Evolutionary conservation across 106 monocot species (phyloP).

Genomic region (Phalaenopsis aphrodite): DNA sequence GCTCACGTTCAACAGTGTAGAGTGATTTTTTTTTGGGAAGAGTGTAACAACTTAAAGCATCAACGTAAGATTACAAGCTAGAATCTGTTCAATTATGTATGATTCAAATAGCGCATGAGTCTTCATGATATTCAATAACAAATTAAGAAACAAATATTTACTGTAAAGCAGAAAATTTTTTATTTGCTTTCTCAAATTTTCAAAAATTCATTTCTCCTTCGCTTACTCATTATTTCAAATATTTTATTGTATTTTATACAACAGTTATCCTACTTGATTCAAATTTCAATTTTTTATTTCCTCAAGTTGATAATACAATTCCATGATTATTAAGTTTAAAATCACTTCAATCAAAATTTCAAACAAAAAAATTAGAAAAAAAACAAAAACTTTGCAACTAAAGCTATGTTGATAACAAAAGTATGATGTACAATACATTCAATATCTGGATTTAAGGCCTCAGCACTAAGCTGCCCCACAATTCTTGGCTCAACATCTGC

Average conservation of each 20-base stretch:
- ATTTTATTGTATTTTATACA: not conserved
- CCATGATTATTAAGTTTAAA: not conserved
- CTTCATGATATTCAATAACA: not conserved
- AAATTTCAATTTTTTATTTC: not conserved
- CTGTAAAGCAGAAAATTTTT: not conserved
- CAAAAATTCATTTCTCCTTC: not conserved
- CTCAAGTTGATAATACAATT: not conserved
- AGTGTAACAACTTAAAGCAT: not conserved
- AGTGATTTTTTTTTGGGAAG: not conserved
- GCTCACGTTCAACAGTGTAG: not conserved
- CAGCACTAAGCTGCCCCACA: constrained; percentile 72
- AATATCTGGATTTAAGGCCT: constrained; percentile 57
- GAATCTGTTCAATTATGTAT: not conserved
- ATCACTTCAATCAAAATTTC: not conserved
- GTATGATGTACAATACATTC: constrained; percentile 48
- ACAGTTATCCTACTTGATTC: not conserved
- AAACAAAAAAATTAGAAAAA: too few relatives aligned
- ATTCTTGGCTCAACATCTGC: constrained; percentile 96
- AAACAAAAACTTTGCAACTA: not conserved
- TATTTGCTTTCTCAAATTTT: not conserved
- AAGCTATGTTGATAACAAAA: not conserved
- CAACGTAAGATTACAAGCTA: not conserved
- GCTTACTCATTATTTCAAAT: not conserved
- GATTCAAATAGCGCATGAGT: not conserved
- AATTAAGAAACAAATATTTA: not conserved